Base-by-base conservation (phyloP, 441 rosid species). In the Pelargonium citronellum region DNA sequence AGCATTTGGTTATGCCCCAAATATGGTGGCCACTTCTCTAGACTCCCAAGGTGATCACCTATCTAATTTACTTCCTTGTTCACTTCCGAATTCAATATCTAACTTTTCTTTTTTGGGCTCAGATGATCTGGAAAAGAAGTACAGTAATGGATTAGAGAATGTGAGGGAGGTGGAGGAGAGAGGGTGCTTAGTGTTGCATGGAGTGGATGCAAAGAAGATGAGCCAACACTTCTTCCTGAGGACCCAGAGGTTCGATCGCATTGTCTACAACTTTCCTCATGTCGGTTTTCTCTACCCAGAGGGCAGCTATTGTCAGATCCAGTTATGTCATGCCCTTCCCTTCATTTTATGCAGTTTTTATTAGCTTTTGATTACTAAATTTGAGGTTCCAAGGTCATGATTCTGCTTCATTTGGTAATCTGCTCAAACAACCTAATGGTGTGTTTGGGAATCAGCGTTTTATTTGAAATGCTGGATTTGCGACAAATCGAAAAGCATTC, bases 231-330 rank as follows among this genome's bases (percentile, higher is more conserved):
- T 71, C 67, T 78, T 76, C 69, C 74, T 81, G 46, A 71, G 70
- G 53, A 73, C 78, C 9, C 79, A 76, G 49, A 68, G 71, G 46
- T 81, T 81, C 65, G 84, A 78, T 66, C 71, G 82, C 30, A 76
- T 81, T 22, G 66, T 78, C 71, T 81, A 46, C 71, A 78, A 78
- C 77, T 81, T 81, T 24, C 84, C 84, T 67, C 80, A 78, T 72
- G 78, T 78, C 64, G 84, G 81, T 71, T 81, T 81, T 67, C 71
- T 64, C 67, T 80, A 37, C 68, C 80, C 44, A 11, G 79, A 77
- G 71, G 63, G 5, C 49, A 80, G 83, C 71, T 70, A 74, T 69
- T 75, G 75, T 67, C 81, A 80, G 51, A 77, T 80, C 75, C 79
- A 77, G 81, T 79, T 72, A 70, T 10, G 74, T 49, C 7, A 3